Evolutionary conservation across 2,329 filamentous ascomycete genomes (phyloP).

Genomic region (Penicillium occitanis): DNA sequence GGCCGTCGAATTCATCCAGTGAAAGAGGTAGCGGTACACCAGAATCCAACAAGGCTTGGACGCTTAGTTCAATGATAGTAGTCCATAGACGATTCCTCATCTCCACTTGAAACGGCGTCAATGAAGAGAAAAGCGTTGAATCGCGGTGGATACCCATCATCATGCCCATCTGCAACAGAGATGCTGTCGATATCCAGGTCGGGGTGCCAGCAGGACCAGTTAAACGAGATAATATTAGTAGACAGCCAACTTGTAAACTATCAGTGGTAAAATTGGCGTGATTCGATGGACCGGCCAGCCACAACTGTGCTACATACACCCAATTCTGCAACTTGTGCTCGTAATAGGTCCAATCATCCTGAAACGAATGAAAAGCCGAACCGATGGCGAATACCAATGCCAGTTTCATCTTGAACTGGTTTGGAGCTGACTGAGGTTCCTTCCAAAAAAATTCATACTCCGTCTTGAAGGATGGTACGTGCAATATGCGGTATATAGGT

Average conservation of each 20-base stretch:
- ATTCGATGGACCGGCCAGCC: conserved; percentile 37
- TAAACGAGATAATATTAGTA: conserved; percentile 35
- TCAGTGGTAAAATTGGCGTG: conserved; percentile 31
- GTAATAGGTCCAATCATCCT: conserved; percentile 10
- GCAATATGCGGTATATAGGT: conserved; percentile 40
- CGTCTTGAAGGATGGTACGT: conserved; percentile 41
- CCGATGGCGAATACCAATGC: conserved; percentile 37
- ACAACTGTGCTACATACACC: conserved; percentile 38
- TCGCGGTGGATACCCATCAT: conserved; percentile 54
- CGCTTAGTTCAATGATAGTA: conserved; percentile 58
- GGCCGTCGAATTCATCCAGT: conserved; percentile 49
- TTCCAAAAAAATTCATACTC: conserved; percentile 41
- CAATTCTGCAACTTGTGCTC: conserved; percentile 27
- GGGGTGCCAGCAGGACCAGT: conserved; percentile 29
- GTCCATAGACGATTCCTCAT: conserved; percentile 58
- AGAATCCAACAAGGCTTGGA: conserved; percentile 56
- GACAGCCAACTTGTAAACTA: conserved; percentile 37
- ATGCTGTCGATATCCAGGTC: conserved; percentile 48
- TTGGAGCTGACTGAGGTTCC: conserved; percentile 25
- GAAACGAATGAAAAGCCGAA: conserved; percentile 24
- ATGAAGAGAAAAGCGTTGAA: conserved; percentile 32
- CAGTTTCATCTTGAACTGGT: conserved; percentile 31
- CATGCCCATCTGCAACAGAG: conserved; percentile 54
- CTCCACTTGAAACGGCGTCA: conserved; percentile 44
- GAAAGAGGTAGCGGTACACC: conserved; percentile 53